Conservation (phyloP, 805 yeast genomes). For the Kregervanrija pseudodelftensis region DNA sequence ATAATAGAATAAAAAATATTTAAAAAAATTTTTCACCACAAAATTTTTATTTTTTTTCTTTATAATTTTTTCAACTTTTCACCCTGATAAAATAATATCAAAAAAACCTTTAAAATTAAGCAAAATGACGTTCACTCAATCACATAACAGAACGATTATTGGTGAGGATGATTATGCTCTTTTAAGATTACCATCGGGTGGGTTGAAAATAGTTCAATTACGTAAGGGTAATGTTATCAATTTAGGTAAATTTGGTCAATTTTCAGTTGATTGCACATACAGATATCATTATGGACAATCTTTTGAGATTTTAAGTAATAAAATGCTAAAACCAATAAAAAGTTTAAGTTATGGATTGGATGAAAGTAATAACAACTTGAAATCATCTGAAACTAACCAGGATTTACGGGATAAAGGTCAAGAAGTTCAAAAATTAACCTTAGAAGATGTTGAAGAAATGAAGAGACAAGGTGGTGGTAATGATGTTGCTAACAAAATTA, state of each 20-base stretch:
- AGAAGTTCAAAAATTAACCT: conserved; percentile 59
- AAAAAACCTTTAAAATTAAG: conserved; percentile 7
- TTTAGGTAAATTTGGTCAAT: conserved; percentile 89
- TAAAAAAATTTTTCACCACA: conserved; percentile 4
- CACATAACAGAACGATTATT: conserved; percentile 4
- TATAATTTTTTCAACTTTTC: conserved; percentile 2
- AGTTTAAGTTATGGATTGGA: conserved; percentile 28
- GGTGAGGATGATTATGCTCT: conserved; percentile 44
- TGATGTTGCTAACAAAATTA: conserved; percentile 66
- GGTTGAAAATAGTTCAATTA: conserved; percentile 64
- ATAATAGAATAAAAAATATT: conserved; percentile 3
- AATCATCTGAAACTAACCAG: conserved; percentile 23
- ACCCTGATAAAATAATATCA: background rate
- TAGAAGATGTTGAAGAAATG: conserved; percentile 78
- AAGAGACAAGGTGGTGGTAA: conserved; percentile 63
- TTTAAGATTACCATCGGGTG: conserved; percentile 75
- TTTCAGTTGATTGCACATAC: conserved; percentile 62
- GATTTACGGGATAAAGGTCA: conserved; percentile 18
- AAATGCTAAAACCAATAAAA: conserved; percentile 42
- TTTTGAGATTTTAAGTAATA: conserved; percentile 68
- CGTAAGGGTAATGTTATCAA: conserved; percentile 53
- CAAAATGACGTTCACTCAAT: background rate
- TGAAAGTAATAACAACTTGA: conserved; percentile 9
- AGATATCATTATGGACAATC: conserved; percentile 86
- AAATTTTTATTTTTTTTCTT: background rate